phyloP scores from a whole-genome alignment of 1,139 yeast genomes.

The Nadsonia commutata region DNA sequence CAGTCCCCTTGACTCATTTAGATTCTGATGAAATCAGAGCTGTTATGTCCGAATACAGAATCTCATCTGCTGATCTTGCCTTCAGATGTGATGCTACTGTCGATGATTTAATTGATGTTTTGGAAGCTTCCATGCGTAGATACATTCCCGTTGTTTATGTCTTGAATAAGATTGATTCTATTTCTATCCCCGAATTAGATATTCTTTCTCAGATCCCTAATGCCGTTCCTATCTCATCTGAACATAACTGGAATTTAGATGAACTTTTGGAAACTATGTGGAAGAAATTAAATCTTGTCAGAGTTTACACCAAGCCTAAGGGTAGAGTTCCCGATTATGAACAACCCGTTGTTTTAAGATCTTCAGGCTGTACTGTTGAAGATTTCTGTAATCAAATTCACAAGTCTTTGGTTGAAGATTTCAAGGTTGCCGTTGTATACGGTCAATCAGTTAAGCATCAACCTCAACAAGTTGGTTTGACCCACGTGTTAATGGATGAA shows the following conservation, averaged over 20 bases:
- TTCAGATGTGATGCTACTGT: conserved; percentile 96
- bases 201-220: conserved; percentile 80
- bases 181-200: conserved; percentile 85
- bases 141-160: conserved; percentile 93
- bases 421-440: conserved; percentile 79
- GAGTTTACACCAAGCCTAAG: conserved; percentile 95
- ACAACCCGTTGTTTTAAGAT: conserved; percentile 86
- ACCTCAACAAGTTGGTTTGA: conserved; percentile 90
- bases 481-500: conserved; percentile 76
- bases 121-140: conserved; percentile 78
- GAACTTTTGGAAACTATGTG: conserved; percentile 91
- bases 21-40: conserved; percentile 91
- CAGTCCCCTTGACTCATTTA: conserved; percentile 81
- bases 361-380: conserved; percentile 71
- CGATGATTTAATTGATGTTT: conserved; percentile 86
- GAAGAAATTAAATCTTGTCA: conserved; percentile 74
- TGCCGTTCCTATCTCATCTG: conserved; percentile 93
- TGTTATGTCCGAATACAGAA: conserved; percentile 87
- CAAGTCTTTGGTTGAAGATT: conserved; percentile 83
- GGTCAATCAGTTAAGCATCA: conserved; percentile 94
- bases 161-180: conserved; percentile 86
- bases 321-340: conserved; percentile 85
- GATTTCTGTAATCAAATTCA: conserved; percentile 96
- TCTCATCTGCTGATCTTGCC: conserved; percentile 93
- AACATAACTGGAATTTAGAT: conserved; percentile 92